These are phyloP conservation scores for Ilyonectria destructans DNA, from an alignment of 2,329 filamentous ascomycete genomes.

Conservation along the genomic window DNA sequence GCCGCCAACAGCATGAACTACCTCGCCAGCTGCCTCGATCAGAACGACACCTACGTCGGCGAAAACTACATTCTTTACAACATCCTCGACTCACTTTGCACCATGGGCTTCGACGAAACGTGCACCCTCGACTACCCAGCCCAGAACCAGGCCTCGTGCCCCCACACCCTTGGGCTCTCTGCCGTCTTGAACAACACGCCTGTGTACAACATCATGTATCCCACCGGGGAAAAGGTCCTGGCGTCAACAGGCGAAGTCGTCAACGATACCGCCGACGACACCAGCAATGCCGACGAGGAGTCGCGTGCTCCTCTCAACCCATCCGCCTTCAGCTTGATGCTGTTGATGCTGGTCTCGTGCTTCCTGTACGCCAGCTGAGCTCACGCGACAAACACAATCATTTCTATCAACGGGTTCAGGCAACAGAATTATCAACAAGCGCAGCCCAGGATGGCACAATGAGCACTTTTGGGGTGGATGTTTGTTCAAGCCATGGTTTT, in stretches of 20 bases:
- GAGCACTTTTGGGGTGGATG: background rate
- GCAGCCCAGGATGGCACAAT: background rate
- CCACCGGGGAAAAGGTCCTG: slow-evolving; percentile 59
- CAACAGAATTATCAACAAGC: background rate
- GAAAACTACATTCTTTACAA: slow-evolving; percentile 67
- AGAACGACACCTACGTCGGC: slow-evolving; percentile 63
- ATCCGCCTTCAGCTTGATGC: slow-evolving; percentile 27
- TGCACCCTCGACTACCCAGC: slow-evolving; percentile 62
- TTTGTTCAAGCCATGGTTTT: background rate
- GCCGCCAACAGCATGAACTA: slow-evolving; percentile 70
- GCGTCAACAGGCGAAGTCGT: slow-evolving; percentile 48
- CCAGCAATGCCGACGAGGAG: slow-evolving; percentile 5
- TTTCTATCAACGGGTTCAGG: slow-evolving; percentile 2
- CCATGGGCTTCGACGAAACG: slow-evolving; percentile 62
- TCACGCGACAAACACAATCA: background rate
- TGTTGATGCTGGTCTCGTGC: slow-evolving; percentile 36
- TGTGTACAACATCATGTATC: slow-evolving; percentile 66
- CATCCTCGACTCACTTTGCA: slow-evolving; percentile 66
- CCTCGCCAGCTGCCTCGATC: slow-evolving; percentile 62
- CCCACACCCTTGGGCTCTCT: slow-evolving; percentile 59
- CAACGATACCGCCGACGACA: slow-evolving; percentile 15
- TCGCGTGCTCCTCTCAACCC: slow-evolving; percentile 17
- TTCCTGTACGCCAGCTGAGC: slow-evolving; percentile 27
- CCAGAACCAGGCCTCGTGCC: slow-evolving; percentile 63
- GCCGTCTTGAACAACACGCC: slow-evolving; percentile 55